Evolutionary conservation across 495 filamentous ascomycete genomes (phyloP), one percentile per base, ranked within the genome.

Genomic region (Jackrogersella minutella): DNA sequence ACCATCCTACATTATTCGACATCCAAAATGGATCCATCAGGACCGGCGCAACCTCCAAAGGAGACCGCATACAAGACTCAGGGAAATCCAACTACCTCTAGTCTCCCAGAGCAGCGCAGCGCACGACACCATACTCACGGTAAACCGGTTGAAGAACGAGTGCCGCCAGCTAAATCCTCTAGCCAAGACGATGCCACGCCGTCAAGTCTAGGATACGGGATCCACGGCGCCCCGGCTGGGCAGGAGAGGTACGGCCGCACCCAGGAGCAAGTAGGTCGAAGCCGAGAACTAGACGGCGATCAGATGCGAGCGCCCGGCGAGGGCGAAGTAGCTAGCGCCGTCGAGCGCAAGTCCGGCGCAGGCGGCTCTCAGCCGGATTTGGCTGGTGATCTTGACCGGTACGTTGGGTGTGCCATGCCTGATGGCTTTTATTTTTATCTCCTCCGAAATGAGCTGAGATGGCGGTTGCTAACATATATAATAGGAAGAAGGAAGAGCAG

Each of bases 221-320:
- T 75, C 14, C 76, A 70, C 1, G 78, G 80, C 5, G 72, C 58
- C 0, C 71, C 62, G 6, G 55, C 69, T 0, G 69, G 62, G 2
- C 65, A 71, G 30, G 68, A 73, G 54, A 61, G 46, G 9, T 44
- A 44, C 54, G 66, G 73, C n/a, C 58, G 69, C 44, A 50, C 64
- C 39, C 13, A 74, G 72, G 58, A 74, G 79, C 31, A 53, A 19
- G 65, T 69, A 28, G 67, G 64, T 9, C 55, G 71, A 5, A 78
- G 81, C 54, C 64, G 74, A 0, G 84, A 87, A 14, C 82, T 82
- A 8, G 86, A 86, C 4, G 71, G 69, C 31, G 65, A 68, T 0
- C 81, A 88, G 61, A 85, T 88, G 79, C 76, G 80, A 21, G 77
- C 82, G 24, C 76, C 80, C 0, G 73, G 75, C 4, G 86, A 88